Evolutionary conservation across 352 stramenopile genomes (phyloP), one percentile per base, ranked within the genome.

Genomic region (Aphanomyces stellatus): DNA sequence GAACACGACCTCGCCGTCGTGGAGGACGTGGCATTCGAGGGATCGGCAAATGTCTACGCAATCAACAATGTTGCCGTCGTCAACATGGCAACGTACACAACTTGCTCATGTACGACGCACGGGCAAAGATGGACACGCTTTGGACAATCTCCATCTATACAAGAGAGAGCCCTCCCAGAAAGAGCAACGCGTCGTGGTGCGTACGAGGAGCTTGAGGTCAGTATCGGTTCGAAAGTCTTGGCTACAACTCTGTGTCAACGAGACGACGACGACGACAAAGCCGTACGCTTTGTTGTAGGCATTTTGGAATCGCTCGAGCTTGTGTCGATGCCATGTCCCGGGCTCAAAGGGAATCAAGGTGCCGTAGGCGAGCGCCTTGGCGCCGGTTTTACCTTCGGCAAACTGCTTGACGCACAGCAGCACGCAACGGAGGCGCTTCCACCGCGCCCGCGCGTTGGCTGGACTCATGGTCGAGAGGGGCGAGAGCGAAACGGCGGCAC

Each of bases 1-100:
- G 41, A 57, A 67, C 11, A 67, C 60, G n/a, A 67, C 60, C 40
- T 67, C 24, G 13, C 60, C 60, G 25, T 67, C 60, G 27, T 67
- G 60, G 3, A 67, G 60, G 5, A 25, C 24, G 17, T 11, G 37
- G 8, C 13, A 34, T 3, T 57, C 40, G 17, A 67, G 24, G 10
- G 40, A 28, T 34, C 25, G 33, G 42, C 60, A 67, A 17, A 67
- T 28, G 22, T 57, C 60, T 67, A 65, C 2, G 19, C 8, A 25
- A n/a, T n/a, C n/a, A n/a, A n/a, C n/a, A n/a, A n/a, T n/a, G n/a
- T n/a, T n/a, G n/a, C n/a, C n/a, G n/a, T n/a, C n/a, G n/a, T n/a
- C n/a, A n/a, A n/a, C n/a, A n/a, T n/a, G n/a, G n/a, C n/a, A 41
- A 3, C 30, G 27, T 57, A 67, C 60, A 55, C 10, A 59, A 19